Percentiles rank a stretch among this genome's conserved stretches.
Conservation (phyloP, 1,139 yeast genomes). For the Taphrina deformans region DNA sequence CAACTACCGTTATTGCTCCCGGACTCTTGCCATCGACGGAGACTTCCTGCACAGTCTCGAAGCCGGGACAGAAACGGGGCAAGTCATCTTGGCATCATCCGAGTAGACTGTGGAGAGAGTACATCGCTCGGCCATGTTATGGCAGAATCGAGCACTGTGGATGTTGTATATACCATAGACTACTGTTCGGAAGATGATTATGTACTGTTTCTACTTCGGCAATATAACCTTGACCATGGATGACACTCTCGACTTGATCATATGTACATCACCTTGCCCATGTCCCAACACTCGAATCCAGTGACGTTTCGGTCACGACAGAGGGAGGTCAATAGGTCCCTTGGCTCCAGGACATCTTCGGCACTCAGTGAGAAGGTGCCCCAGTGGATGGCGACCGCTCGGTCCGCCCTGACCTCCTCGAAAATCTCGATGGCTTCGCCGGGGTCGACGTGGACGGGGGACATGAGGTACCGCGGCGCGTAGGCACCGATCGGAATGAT, state of each 20-base stretch:
- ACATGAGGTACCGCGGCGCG: constrained; percentile 90
- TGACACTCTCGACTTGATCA: background rate
- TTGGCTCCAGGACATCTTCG: constrained; percentile 83
- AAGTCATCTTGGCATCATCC: too few relatives aligned
- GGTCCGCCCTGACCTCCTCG: constrained; percentile 59
- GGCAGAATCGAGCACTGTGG: background rate
- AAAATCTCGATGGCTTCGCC: constrained; percentile 69
- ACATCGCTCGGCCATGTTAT: background rate
- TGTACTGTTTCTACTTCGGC: too few relatives aligned
- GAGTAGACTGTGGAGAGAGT: background rate
- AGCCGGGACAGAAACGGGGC: too few relatives aligned
- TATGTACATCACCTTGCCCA: constrained; percentile 22
- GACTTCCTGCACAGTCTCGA: too few relatives aligned
- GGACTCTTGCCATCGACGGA: background rate
- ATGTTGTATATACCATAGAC: background rate
- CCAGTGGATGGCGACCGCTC: constrained; percentile 89
- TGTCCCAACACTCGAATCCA: constrained; percentile 31
- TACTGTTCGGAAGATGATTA: background rate
- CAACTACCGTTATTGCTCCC: background rate
- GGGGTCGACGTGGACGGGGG: constrained; percentile 82
- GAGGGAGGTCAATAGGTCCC: constrained; percentile 47
- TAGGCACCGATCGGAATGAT: constrained; percentile 94
- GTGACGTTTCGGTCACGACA: constrained; percentile 6
- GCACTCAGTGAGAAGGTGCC: constrained; percentile 88
- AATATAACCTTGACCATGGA: too few relatives aligned